Evolutionary conservation across 2,329 filamentous ascomycete species (phyloP).

Genomic region (Falciphora oryzae): DNA sequence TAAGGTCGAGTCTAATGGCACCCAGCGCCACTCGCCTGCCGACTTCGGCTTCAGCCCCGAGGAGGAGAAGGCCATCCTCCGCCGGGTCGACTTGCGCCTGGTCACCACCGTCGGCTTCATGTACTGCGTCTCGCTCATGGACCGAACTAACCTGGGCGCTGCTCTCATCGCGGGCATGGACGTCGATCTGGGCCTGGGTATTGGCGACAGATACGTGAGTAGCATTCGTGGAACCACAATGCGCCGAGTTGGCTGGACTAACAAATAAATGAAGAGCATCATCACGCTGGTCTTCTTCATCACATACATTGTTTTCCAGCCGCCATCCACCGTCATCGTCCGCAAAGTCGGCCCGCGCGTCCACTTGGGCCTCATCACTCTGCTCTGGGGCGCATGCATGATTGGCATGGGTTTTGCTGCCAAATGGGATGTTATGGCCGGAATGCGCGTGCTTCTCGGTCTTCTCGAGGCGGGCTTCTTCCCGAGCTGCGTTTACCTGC

Average conservation of each 20-base stretch:
- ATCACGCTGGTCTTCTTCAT: slow-evolving; percentile 70
- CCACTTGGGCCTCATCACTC: slow-evolving; percentile 48
- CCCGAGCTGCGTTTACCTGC: slow-evolving; percentile 62
- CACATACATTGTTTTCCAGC: slow-evolving; percentile 66
- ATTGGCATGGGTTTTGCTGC: slow-evolving; percentile 60
- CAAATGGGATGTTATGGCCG: slow-evolving; percentile 45
- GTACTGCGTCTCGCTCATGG: slow-evolving; percentile 74
- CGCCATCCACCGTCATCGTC: slow-evolving; percentile 62
- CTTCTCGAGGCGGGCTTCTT: slow-evolving; percentile 67
- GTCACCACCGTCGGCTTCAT: slow-evolving; percentile 57
- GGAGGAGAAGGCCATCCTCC: slow-evolving; percentile 64
- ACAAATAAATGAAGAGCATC: slow-evolving; percentile 40
- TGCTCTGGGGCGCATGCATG: slow-evolving; percentile 56
- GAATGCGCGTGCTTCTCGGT: slow-evolving; percentile 53
- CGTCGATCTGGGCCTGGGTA: slow-evolving; percentile 36
- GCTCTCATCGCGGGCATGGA: slow-evolving; percentile 65
- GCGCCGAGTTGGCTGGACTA: not conserved
- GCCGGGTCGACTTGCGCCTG: slow-evolving; percentile 61
- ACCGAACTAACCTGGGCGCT: slow-evolving; percentile 69
- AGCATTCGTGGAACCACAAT: not conserved
- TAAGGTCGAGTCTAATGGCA: slow-evolving; percentile 1
- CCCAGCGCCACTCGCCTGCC: slow-evolving; percentile 15
- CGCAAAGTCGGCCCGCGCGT: slow-evolving; percentile 59
- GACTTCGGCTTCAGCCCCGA: slow-evolving; percentile 46
- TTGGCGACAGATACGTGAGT: slow-evolving; percentile 40